Evolutionary conservation across 306 rosid genomes (phyloP), one percentile per base, ranked within the genome.

Genomic region (Ceratonia siliqua): DNA sequence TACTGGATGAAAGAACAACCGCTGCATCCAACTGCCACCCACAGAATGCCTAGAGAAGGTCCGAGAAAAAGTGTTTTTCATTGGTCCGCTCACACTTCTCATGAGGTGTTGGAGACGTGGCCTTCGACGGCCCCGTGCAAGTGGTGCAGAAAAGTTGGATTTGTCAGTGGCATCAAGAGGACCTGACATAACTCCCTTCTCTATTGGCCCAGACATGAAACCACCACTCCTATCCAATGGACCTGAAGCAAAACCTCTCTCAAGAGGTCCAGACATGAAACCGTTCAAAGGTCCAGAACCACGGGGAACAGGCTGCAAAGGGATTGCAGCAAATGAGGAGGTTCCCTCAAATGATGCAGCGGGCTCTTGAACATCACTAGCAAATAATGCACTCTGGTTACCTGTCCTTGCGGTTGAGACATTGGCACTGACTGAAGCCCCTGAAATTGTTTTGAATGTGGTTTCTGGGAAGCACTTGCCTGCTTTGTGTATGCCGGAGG

Each of bases 351-450:
- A 87, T 0, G 91, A 87, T 1, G 91, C 85, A 30, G 88, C 91
- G 13, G 90, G 90, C 70, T 87, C 90, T n/a, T 71, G 61, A 22
- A 67, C 50, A 77, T 84, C 88, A 64, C 83, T 71, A 17, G 85
- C 79, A 79, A 82, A 50, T 27, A 81, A 17, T 58, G 86, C 88
- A 79, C 46, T 79, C 81, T 73, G 86, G 80, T 81, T 82, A 43
- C 86, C 86, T 25, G 91, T 87, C 77, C 91, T 72, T 1, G 88
- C 86, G 0, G 91, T 82, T 1, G 88, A 87, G 70, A 82, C 88
- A 84, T 87, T 87, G 62, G 91, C 91, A 74, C 91, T 87, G n/a
- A 87, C 88, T 3, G 91, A 87, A 63, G 88, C 91, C 41, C 91
- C 91, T 0, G 86, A 87, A 17, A 87, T 87, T 0, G 91, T 76